Base-by-base conservation (phyloP, 305 asterid species). In the Euphrasia arctica region DNA sequence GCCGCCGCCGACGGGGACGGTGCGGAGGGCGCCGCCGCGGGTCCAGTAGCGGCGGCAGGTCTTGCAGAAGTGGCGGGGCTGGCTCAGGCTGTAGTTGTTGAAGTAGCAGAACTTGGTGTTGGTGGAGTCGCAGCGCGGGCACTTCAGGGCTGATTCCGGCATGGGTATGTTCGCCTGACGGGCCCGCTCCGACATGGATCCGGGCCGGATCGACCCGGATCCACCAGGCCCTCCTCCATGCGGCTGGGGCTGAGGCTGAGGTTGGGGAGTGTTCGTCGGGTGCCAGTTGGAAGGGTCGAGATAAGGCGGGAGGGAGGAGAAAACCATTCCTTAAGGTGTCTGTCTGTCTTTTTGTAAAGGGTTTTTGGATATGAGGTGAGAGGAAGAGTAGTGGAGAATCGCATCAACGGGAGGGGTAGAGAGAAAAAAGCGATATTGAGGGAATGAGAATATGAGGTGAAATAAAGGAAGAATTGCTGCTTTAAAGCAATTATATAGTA, bases 271-370 rank as follows among this genome's bases (percentile, higher is more conserved):
- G 64, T 65, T 73, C 25, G 51, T 7, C 8, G 67, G 60, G 60
- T 91, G 95, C 96, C 96, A 91, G 85, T 91, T 88, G 96, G 96
- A 74, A 25, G 87, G 83, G 86, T 91, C 96, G 78, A 88, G 88
- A 79, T 88, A 91, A 79, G 96, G 77, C 18, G 90, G 91, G 74
- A 86, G 59, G 55, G 98, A 86, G 66, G 98, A 77, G 81, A 91
- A 91, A 85, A 74, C 89, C 98, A 91, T 91, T 70, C 5, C 27
- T 25, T 25, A 25, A 25, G 27, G 27, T 25, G 27, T 32, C 36
- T 4, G 3, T 31, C 4, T 47, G 52, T 3, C 18, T n/a, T 67
- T 87, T 85, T 80, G 80, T 76, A 91, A 91, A 88, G 89, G 80
- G 65, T 73, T 25, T 25, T 18, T 18, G 69, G 43, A 56, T 71